Evolutionary conservation across 2,329 filamentous ascomycete species (phyloP), one percentile per base, ranked within the genome.

Genomic region (Apiospora rasikravindrae): DNA sequence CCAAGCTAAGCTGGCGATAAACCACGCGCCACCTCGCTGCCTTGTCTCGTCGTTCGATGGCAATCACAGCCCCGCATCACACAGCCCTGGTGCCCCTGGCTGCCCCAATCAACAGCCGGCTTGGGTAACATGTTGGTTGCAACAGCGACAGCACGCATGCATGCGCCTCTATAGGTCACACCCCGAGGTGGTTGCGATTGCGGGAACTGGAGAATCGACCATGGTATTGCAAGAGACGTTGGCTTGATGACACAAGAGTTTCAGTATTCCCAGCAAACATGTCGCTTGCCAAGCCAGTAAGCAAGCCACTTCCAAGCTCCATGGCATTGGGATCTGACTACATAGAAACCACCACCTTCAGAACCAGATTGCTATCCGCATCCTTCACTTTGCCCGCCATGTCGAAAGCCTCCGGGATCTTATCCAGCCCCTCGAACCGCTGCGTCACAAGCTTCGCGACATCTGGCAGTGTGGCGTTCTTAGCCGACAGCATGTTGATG

Each of bases 301-400:
- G n/a, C n/a, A n/a, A n/a, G n/a, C 47, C 47, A 19, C n/a, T 13
- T 13, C 26, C 49, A 26, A 26, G 44, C 47, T 51, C 26, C 13
- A 51, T 51, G 14, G 19, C 19, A 14, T 22, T 57, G 19, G 19
- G 19, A n/a, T 61, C 10, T 33, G 29, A 16, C 53, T 64, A 73
- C 75, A 84, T 85, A 71, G 90, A 85, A 29, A 90, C 85, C 71
- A 94, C 87, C 11, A 95, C 93, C 84, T 95, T 95, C 74, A 95
- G 84, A 8, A 95, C 92, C 75, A 95, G 81, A 14, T 90, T 90
- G 0, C 92, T 92, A 22, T 89, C 83, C 33, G 90, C 90, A 75
- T 95, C 93, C 78, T 91, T 90, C 14, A 91, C 90, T 81, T 88
- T 90, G 0, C 88, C 91, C 0, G 93, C 93, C 88, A 94, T 92